Conservation (phyloP, 1,284 basidiomycete genomes). For the Austroboletus niveus region DNA sequence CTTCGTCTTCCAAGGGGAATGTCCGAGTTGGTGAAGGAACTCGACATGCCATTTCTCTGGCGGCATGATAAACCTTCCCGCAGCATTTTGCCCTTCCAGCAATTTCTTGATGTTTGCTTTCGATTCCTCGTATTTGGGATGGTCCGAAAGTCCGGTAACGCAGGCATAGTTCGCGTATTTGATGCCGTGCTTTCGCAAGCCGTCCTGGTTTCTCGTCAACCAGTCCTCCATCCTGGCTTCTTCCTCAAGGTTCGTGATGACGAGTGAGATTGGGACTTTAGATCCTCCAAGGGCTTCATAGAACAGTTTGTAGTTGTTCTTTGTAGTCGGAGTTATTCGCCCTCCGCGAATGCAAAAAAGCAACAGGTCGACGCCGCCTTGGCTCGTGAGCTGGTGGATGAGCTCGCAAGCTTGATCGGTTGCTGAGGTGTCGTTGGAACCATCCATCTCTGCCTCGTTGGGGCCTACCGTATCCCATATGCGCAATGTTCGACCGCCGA, state of each 20-base stretch:
- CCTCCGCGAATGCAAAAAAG: slow-evolving; percentile 35
- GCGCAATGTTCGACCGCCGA: slow-evolving; percentile 18
- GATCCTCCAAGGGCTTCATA: slow-evolving; percentile 33
- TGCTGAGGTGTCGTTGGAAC: slow-evolving; percentile 21
- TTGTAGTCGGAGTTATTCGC: slow-evolving; percentile 28
- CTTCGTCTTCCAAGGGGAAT: slow-evolving; percentile 22
- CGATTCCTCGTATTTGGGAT: slow-evolving; percentile 31
- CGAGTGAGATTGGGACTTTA: slow-evolving; percentile 27
- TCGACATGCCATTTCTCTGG: slow-evolving; percentile 26
- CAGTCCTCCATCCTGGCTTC: slow-evolving; percentile 26
- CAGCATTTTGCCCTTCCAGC: slow-evolving; percentile 10
- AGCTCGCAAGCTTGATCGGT: slow-evolving; percentile 36
- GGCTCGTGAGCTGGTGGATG: slow-evolving; percentile 27
- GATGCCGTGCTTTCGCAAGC: slow-evolving; percentile 25
- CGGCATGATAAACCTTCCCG: slow-evolving; percentile 28
- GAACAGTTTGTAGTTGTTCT: slow-evolving; percentile 36
- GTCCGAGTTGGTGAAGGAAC: slow-evolving; percentile 25
- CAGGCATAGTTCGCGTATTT: slow-evolving; percentile 27
- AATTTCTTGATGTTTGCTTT: slow-evolving; percentile 14
- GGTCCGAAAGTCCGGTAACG: slow-evolving; percentile 29
- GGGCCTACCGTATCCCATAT: slow-evolving; percentile 39
- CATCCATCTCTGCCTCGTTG: slow-evolving; percentile 12
- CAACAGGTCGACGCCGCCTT: slow-evolving; percentile 37
- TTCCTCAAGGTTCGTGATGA: neutral
- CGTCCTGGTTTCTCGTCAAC: slow-evolving; percentile 27